These are phyloP conservation scores for Cytospora mali DNA, from an alignment of 2,329 filamentous ascomycete genomes.

Conservation along the genomic window DNA sequence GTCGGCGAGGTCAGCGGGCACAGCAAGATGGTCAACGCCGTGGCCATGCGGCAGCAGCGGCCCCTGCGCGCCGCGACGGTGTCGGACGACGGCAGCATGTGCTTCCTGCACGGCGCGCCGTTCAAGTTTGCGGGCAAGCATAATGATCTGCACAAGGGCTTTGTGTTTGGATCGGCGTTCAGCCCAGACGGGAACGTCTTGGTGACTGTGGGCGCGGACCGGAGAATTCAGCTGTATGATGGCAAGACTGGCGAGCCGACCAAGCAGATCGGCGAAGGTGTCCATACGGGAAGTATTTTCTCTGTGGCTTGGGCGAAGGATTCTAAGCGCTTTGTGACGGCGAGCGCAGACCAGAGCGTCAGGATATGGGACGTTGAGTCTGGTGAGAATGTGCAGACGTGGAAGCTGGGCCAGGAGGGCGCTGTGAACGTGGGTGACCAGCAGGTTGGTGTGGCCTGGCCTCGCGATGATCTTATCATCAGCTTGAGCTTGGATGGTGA, in stretches of 20 bases:
- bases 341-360: slow-evolving; percentile 91
- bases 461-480: slow-evolving; percentile 84
- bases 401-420: slow-evolving; percentile 79
- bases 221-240: slow-evolving; percentile 91
- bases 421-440: slow-evolving; percentile 75
- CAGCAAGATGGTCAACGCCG: slow-evolving; percentile 85
- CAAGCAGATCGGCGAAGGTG: slow-evolving; percentile 75
- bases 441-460: slow-evolving; percentile 93
- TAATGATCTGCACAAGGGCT: slow-evolving; percentile 79
- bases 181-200: slow-evolving; percentile 82
- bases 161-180: slow-evolving; percentile 85
- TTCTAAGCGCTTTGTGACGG: slow-evolving; percentile 83
- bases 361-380: slow-evolving; percentile 90
- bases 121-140: slow-evolving; percentile 95
- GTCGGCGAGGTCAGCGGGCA: slow-evolving; percentile 94
- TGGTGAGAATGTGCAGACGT: slow-evolving; percentile 76
- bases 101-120: slow-evolving; percentile 30
- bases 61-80: slow-evolving; percentile 70
- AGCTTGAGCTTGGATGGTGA: slow-evolving; percentile 87
- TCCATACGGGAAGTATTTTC: slow-evolving; percentile 91
- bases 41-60: slow-evolving; percentile 85
- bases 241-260: slow-evolving; percentile 90
- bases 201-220: slow-evolving; percentile 90
- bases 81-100: slow-evolving; percentile 43
- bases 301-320: slow-evolving; percentile 88